A percentile compares a stretch with the other conserved stretches of the same genome.
Conservation (phyloP, 2,329 filamentous ascomycete genomes). For the Cephalotrichum gorgonifer region DNA sequence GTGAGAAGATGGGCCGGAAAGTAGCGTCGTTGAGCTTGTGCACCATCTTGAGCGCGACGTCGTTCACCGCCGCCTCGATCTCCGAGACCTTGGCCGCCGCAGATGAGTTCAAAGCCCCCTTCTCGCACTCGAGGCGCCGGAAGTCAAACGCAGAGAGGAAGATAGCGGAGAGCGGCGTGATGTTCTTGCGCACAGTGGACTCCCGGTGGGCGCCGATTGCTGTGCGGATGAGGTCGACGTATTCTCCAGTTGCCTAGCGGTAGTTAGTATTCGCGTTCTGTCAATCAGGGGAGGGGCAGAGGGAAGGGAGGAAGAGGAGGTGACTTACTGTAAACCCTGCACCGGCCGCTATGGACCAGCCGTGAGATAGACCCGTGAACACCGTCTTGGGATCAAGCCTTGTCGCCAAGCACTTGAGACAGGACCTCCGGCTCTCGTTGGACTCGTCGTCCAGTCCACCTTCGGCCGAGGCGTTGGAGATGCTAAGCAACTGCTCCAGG, state of each 20-base stretch:
- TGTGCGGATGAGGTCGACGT: conserved; percentile 57
- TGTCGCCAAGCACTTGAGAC: conserved; percentile 64
- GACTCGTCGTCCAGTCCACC: conserved; percentile 46
- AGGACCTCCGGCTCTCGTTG: conserved; percentile 54
- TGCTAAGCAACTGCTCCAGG: conserved; percentile 58
- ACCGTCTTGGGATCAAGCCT: conserved; percentile 69
- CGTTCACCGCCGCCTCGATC: conserved; percentile 57
- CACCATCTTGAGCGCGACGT: conserved; percentile 76
- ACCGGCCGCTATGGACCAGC: conserved; percentile 56
- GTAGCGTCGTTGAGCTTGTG: conserved; percentile 92
- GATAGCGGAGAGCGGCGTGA: conserved; percentile 55
- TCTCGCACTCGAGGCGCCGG: conserved; percentile 42
- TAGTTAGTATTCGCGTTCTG: conserved; percentile 16
- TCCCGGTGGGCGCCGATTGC: conserved; percentile 73
- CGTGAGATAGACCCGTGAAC: conserved; percentile 61
- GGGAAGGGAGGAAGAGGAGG: no score
- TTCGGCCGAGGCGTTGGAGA: conserved; percentile 63
- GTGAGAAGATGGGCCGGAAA: conserved; percentile 84
- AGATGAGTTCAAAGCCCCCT: conserved; percentile 34
- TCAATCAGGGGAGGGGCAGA: not conserved
- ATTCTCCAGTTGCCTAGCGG: conserved; percentile 53
- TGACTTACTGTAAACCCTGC: conserved; percentile 54
- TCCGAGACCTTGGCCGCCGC: conserved; percentile 37
- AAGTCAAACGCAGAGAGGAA: conserved; percentile 54
- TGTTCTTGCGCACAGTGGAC: conserved; percentile 65